A percentile compares a stretch with the other conserved stretches of the same genome.
phyloP scores from a whole-genome alignment of 495 filamentous ascomycete genomes.

The Chaetomium fimeti region DNA sequence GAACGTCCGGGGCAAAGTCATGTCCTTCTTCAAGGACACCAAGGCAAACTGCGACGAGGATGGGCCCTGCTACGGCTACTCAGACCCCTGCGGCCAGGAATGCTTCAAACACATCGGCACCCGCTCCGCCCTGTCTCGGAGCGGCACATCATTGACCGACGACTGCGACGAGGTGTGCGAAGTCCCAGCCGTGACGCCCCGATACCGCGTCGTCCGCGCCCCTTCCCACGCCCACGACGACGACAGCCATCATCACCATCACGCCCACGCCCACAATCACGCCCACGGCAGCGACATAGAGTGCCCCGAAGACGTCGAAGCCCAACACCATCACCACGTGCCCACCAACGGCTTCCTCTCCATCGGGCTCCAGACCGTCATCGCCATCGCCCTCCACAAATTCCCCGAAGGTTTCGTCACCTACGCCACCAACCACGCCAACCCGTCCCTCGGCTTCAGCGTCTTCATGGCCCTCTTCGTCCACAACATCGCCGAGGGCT shows the following conservation, averaged over 20 bases:
- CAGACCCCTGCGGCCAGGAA: slow-evolving; percentile 80
- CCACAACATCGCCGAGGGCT: slow-evolving; percentile 97
- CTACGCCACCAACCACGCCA: slow-evolving; percentile 96
- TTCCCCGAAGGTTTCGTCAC: slow-evolving; percentile 98
- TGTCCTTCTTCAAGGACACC: slow-evolving; percentile 64
- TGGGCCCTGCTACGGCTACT: slow-evolving; percentile 79
- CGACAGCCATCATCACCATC: slow-evolving; percentile 17
- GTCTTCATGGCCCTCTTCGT: slow-evolving; percentile 96
- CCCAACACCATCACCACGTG: slow-evolving; percentile 89
- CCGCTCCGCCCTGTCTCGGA: slow-evolving; percentile 31
- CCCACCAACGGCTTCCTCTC: slow-evolving; percentile 89
- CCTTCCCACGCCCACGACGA: slow-evolving; percentile 32
- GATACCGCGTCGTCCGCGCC: slow-evolving; percentile 30
- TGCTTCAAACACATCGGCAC: slow-evolving; percentile 61
- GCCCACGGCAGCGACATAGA: slow-evolving; percentile 34
- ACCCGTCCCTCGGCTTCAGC: slow-evolving; percentile 77
- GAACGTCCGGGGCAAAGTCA: slow-evolving; percentile 52
- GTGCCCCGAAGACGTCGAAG: slow-evolving; percentile 27
- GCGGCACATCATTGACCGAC: slow-evolving; percentile 32
- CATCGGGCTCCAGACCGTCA: slow-evolving; percentile 87
- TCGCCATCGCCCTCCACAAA: slow-evolving; percentile 95
- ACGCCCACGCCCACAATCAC: slow-evolving; percentile 19
- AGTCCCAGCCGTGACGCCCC: slow-evolving; percentile 28
- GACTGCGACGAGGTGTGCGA: slow-evolving; percentile 32
- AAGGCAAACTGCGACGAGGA: slow-evolving; percentile 68